Conservation (phyloP, 306 rosid species). For the Dryas drummondii region DNA sequence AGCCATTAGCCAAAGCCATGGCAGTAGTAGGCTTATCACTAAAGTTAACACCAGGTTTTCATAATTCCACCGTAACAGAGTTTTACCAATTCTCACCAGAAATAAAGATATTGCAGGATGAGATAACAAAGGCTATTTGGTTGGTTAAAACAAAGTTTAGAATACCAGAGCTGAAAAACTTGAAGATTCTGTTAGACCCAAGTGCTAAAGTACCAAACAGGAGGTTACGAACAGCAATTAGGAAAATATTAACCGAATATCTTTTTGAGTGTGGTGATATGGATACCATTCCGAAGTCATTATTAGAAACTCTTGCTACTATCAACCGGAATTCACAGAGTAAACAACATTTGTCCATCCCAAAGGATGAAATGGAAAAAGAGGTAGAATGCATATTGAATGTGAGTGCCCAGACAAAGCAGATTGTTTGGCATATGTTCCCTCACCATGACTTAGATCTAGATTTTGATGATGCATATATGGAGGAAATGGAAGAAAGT, state of each 20-base stretch:
- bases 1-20: conserved; percentile 79
- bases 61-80: conserved; percentile 36
- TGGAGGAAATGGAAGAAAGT: conserved; percentile 65
- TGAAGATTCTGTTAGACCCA: conserved; percentile 61
- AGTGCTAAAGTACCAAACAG: conserved; percentile 44
- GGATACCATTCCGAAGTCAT: conserved; percentile 57
- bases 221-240: conserved; percentile 45
- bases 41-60: conserved; percentile 49
- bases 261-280: conserved; percentile 70
- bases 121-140: conserved; percentile 69
- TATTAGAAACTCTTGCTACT: conserved; percentile 46
- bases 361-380: conserved; percentile 49
- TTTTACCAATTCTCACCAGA: conserved; percentile 60
- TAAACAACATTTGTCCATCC: conserved; percentile 7
- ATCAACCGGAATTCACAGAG: conserved; percentile 43
- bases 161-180: conserved; percentile 41
- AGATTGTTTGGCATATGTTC: conserved; percentile 56
- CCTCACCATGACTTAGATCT: conserved; percentile 52
- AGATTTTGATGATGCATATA: conserved; percentile 69
- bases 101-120: conserved; percentile 60
- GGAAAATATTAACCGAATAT: conserved; percentile 54
- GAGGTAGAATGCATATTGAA: conserved; percentile 65
- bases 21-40: conserved; percentile 66
- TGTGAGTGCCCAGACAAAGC: conserved; percentile 72
- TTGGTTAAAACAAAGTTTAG: conserved; percentile 37